Conservation (phyloP, 805 yeast species). For the Saccharomycopsis fodiens region DNA sequence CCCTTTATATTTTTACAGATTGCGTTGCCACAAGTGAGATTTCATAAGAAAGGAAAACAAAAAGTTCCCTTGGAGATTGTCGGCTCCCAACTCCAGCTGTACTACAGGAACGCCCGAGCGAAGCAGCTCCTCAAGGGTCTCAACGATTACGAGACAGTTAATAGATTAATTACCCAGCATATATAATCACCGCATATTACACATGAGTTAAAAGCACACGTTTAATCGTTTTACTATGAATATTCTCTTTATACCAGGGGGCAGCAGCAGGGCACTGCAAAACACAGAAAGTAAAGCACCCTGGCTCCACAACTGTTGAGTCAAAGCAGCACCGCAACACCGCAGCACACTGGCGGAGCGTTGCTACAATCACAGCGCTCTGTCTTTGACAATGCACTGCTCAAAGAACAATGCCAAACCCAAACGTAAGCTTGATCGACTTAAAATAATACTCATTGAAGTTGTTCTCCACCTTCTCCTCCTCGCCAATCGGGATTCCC, state of each 20-base stretch:
- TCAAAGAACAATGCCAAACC: constrained; percentile 86
- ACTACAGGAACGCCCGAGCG: constrained; percentile 2
- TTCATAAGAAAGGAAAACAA: background rate
- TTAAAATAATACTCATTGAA: constrained; percentile 86
- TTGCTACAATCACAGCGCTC: no score
- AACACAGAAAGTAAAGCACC: no score
- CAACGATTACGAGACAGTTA: constrained; percentile 2
- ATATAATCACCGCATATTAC: no score
- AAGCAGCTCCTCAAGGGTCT: background rate
- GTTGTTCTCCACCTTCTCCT: constrained; percentile 75
- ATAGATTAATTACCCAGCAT: no score
- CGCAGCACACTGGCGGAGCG: no score
- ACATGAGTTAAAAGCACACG: no score
- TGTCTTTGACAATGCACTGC: background rate
- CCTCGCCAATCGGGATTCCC: constrained; percentile 95
- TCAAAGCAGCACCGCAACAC: no score
- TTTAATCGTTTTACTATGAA: no score
- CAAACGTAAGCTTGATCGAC: constrained; percentile 86
- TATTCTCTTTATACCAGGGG: no score
- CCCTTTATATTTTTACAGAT: constrained; percentile 2
- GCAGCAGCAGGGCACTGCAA: no score
- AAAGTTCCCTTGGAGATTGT: no score
- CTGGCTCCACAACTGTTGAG: no score
- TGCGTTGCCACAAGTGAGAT: constrained; percentile 1
- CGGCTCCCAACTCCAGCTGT: constrained; percentile 1